Conservation (phyloP, 352 stramenopile species). For the Elongisporangium anandrum region DNA sequence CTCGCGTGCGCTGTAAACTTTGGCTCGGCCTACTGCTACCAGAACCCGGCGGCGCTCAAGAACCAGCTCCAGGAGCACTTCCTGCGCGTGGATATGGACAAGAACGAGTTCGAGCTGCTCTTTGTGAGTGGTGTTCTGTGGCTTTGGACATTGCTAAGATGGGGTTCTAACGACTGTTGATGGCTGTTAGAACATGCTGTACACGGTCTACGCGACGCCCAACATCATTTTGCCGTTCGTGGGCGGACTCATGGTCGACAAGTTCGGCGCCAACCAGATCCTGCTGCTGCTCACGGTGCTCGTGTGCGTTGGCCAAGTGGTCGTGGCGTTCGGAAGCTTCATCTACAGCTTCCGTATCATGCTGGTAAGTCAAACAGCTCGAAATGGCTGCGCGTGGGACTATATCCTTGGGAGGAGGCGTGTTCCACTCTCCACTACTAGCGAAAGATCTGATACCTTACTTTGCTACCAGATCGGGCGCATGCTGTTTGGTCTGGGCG, state of each 20-base stretch:
- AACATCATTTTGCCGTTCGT: slow-evolving; percentile 86
- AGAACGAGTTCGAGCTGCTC: slow-evolving; percentile 31
- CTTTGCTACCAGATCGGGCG: slow-evolving; percentile 52
- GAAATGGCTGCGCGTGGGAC: background rate
- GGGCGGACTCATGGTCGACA: slow-evolving; percentile 72
- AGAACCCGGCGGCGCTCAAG: slow-evolving; percentile 62
- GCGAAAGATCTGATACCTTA: slow-evolving; percentile 7
- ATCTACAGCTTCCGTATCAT: slow-evolving; percentile 40
- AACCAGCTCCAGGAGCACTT: slow-evolving; percentile 61
- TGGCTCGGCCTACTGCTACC: slow-evolving; percentile 61
- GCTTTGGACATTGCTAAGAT: slow-evolving; percentile 2
- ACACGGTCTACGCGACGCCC: slow-evolving; percentile 79
- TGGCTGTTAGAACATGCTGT: slow-evolving; percentile 65
- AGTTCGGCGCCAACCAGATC: slow-evolving; percentile 51
- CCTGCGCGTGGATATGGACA: slow-evolving; percentile 22
- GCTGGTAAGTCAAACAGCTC: slow-evolving; percentile 12
- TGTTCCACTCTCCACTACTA: background rate
- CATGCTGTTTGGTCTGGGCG: slow-evolving; percentile 80
- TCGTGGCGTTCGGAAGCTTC: slow-evolving; percentile 61
- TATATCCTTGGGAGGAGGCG: too few relatives aligned
- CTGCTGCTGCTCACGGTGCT: slow-evolving; percentile 59
- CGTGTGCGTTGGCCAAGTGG: slow-evolving; percentile 52
- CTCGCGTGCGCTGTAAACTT: slow-evolving; percentile 43
- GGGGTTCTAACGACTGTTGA: background rate
- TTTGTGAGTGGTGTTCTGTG: slow-evolving; percentile 18